A percentile compares a stretch with the other conserved stretches of the same genome.
These are phyloP conservation scores for Thalassiosira oceanica DNA, from an alignment of 352 stramenopile species.

Conservation along the genomic window DNA sequence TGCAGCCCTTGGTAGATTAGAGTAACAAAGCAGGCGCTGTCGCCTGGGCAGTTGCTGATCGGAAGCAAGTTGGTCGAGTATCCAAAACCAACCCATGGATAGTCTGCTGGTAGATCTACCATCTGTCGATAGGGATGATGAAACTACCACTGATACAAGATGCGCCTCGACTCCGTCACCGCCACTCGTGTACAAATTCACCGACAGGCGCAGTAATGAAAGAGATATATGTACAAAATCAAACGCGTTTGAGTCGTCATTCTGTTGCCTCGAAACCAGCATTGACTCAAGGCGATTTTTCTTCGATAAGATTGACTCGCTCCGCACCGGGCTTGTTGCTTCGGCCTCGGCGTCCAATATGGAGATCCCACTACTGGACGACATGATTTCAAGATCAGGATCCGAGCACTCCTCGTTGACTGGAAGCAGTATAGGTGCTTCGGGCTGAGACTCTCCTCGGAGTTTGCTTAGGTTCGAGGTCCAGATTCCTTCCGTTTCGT, in stretches of 20 bases:
- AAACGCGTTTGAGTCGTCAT: slow-evolving; percentile 10
- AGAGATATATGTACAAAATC: slow-evolving; percentile 60
- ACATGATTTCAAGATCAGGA: slow-evolving; percentile 48
- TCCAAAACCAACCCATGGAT: slow-evolving; percentile 82
- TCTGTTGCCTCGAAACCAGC: slow-evolving; percentile 22
- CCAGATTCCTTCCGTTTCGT: no score
- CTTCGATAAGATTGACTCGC: slow-evolving; percentile 25
- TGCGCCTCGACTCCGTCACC: slow-evolving; percentile 70
- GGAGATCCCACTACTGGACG: slow-evolving; percentile 52
- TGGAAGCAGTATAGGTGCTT: slow-evolving; percentile 10
- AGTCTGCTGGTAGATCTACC: slow-evolving; percentile 56
- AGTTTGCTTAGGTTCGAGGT: slow-evolving; percentile 54
- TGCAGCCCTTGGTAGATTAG: slow-evolving; percentile 60
- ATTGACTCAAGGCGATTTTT: slow-evolving; percentile 46
- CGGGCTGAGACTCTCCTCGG: slow-evolving; percentile 7
- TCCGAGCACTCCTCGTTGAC: slow-evolving; percentile 37
- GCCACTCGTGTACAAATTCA: slow-evolving; percentile 54
- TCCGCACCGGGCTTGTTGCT: not conserved
- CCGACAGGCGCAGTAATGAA: slow-evolving; percentile 51
- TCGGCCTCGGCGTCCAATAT: slow-evolving; percentile 32
- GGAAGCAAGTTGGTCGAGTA: slow-evolving; percentile 69
- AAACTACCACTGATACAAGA: slow-evolving; percentile 73
- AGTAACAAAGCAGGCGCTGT: slow-evolving; percentile 76
- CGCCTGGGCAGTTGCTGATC: slow-evolving; percentile 37
- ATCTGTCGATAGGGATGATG: slow-evolving; percentile 56